A percentile compares a stretch with the other conserved stretches of the same genome.
phyloP scores from a whole-genome alignment of 139 green algal species.

The Chlamydomonas incerta region DNA sequence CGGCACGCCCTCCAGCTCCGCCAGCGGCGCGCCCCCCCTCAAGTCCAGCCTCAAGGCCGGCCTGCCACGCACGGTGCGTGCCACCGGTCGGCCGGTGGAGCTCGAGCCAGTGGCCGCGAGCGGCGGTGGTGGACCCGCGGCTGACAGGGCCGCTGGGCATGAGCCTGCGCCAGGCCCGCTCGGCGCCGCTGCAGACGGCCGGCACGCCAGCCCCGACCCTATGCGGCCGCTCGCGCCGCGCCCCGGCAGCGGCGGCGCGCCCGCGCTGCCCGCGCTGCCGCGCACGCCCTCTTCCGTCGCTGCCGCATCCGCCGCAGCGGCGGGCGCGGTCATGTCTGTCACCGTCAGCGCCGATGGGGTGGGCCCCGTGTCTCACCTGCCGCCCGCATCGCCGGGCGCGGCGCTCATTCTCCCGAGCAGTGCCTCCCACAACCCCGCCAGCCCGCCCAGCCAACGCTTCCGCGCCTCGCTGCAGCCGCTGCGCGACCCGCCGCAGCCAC shows the following conservation, averaged over 20 bases:
- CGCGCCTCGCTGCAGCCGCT: background rate
- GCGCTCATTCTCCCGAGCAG: background rate
- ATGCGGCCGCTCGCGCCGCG: background rate
- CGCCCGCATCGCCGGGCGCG: background rate
- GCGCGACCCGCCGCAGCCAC: too few relatives aligned
- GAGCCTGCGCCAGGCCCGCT: background rate
- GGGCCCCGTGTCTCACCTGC: background rate
- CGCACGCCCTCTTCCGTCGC: too few relatives aligned
- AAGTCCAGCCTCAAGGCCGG: constrained; percentile 27
- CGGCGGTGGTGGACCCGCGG: too few relatives aligned
- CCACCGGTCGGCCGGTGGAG: constrained; percentile 2
- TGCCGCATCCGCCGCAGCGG: too few relatives aligned
- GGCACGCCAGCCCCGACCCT: background rate
- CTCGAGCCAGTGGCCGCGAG: background rate
- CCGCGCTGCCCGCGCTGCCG: background rate
- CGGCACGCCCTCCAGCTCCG: background rate
- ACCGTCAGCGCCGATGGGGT: background rate
- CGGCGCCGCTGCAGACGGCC: too few relatives aligned
- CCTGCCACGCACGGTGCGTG: background rate
- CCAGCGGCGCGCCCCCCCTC: background rate
- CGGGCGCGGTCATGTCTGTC: background rate
- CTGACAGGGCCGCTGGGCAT: too few relatives aligned
- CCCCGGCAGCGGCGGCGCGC: too few relatives aligned
- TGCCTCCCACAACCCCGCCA: background rate
- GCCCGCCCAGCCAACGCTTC: background rate